Evolutionary conservation across 352 stramenopile species (phyloP).

Genomic region (Phytophthora fragariaefolia): DNA sequence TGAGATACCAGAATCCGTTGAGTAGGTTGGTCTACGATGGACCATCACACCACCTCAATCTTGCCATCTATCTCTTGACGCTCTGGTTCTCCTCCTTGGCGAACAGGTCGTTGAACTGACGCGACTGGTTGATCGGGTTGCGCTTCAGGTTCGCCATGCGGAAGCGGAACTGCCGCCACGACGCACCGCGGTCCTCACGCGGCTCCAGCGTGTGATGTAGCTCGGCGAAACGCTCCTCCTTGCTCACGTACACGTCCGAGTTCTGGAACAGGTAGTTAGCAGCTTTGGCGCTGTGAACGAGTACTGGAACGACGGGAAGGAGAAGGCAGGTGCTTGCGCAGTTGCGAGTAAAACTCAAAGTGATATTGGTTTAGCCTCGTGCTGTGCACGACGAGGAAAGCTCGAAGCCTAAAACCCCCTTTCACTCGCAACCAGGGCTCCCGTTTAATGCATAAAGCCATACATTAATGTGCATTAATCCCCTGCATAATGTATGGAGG

Average conservation of each 20-base stretch:
- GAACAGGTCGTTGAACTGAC: constrained; percentile 64
- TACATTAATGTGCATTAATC: no score
- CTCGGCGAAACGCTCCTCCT: constrained; percentile 51
- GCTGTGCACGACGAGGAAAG: not conserved
- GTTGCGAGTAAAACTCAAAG: constrained; percentile 1
- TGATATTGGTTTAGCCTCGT: not conserved
- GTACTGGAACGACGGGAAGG: not conserved
- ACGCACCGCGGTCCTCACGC: constrained; percentile 43
- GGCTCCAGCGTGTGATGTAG: constrained; percentile 52
- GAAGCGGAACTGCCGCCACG: constrained; percentile 73
- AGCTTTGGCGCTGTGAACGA: no score
- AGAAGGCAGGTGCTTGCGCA: not conserved
- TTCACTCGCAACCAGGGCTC: not conserved
- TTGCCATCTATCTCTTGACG: constrained; percentile 42
- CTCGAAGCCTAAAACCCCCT: not conserved
- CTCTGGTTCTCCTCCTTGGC: constrained; percentile 62
- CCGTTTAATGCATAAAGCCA: no score
- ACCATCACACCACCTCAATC: no score
- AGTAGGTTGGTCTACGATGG: no score
- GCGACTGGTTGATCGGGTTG: constrained; percentile 83
- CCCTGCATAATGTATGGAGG: no score
- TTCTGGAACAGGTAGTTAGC: constrained; percentile 59
- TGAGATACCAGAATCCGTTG: no score
- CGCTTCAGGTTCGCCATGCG: constrained; percentile 64
- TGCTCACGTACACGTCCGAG: constrained; percentile 73